Conservation (phyloP, 768 basidiomycete species). For the Xerocomellus chrysenteron region DNA sequence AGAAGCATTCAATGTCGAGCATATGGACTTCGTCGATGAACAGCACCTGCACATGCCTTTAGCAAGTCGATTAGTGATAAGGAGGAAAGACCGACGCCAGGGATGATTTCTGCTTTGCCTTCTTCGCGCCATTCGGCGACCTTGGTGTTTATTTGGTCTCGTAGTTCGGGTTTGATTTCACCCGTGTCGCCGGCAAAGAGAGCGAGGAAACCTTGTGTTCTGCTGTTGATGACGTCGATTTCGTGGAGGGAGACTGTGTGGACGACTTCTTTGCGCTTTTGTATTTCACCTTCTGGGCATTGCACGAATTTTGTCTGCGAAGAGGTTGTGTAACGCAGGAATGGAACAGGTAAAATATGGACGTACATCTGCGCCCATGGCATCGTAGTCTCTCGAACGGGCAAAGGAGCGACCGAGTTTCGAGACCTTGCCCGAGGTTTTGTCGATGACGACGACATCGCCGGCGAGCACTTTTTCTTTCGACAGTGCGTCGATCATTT, state of each 20-base stretch:
- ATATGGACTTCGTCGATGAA: constrained; percentile 99
- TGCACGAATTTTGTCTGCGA: constrained; percentile 94
- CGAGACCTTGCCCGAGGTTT: constrained; percentile 93
- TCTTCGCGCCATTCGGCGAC: constrained; percentile 98
- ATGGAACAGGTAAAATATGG: not conserved
- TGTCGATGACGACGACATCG: constrained; percentile 96
- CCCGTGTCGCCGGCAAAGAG: constrained; percentile 95
- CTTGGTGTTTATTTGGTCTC: constrained; percentile 95
- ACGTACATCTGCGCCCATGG: constrained; percentile 97
- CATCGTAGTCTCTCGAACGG: constrained; percentile 96
- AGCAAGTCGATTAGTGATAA: not conserved
- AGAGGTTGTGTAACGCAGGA: not conserved
- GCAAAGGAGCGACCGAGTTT: constrained; percentile 97
- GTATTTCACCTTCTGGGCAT: constrained; percentile 97
- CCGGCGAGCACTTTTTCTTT: constrained; percentile 97
- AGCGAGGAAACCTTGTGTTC: constrained; percentile 97
- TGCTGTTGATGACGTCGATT: constrained; percentile 98
- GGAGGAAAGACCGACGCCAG: constrained; percentile 65
- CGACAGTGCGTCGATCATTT: constrained; percentile 97
- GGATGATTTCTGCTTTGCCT: constrained; percentile 96
- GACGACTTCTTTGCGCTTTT: constrained; percentile 95
- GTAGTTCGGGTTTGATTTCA: constrained; percentile 95
- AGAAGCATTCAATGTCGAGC: constrained; percentile 99
- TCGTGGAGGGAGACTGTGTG: constrained; percentile 98
- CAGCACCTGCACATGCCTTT: constrained; percentile 60